Base-by-base conservation (phyloP, 169 alveolate genomes). In the Plasmodium coatneyi region DNA sequence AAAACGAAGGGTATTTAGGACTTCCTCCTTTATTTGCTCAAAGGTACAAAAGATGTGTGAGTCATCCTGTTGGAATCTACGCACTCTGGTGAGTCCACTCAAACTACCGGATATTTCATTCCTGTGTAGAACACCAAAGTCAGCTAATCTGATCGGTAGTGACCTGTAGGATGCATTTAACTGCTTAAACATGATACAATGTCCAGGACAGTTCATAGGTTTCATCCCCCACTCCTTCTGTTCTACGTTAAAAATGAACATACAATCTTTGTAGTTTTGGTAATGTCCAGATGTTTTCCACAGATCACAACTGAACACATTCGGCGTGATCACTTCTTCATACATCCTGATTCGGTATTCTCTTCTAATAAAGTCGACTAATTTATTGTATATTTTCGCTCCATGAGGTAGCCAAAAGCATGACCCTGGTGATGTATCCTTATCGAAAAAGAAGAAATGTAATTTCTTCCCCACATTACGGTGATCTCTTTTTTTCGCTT, bases 171-270 rank as follows among this genome's bases (percentile, higher is more conserved):
- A 97, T 39, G 99, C 97, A 36, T 96, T 95, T 34, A 97, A 87
- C 86, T 97, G 98, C 89, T 97, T 98, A 94, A 98, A 98, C 98
- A 99, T 95, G 87, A 96, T 92, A 95, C 99, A 98, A 95, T 99
- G 99, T 3, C 99, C 99, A 1, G 99, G 99, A 94, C 99, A 99
- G 96, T 99, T 99, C 99, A 99, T 99, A 46, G 99, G 99, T 97
- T 99, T 99, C 96, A 99, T 97, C 56, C 99, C 99, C 98, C 99
- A 98, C 95, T 99, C 99, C 93, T 98, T 97, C 82, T 97, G 98
- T 90, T 99, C 99, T 39, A 98, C 98, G 60, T 97, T 98, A 96
- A 98, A 96, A 84, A 98, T 83, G 86, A 97, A 98, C 99, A 98
- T 97, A 92, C 95, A 95, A 66, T 97, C 98, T 79, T 92, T 98